Conservation (phyloP, 2,329 filamentous ascomycete genomes). For the Didymellaceae sp. region DNA sequence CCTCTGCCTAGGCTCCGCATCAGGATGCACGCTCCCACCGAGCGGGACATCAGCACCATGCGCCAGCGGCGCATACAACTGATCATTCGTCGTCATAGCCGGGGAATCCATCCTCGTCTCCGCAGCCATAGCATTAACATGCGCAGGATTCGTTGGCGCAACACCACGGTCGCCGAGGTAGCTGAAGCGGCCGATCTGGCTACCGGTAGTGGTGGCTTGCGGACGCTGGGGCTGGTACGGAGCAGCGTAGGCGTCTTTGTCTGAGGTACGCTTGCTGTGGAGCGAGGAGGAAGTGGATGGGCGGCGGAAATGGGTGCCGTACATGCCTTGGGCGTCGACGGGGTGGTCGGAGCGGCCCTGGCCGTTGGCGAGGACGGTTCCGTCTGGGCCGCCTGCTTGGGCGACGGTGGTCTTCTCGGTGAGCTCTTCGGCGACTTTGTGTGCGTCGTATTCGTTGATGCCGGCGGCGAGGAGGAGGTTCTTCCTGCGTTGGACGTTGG, state of each 20-base stretch:
- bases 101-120: conserved; percentile 20
- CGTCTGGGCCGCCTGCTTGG: conserved; percentile 14
- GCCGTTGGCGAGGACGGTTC: conserved; percentile 16
- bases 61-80: conserved; percentile 21
- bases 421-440: conserved; percentile 23
- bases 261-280: conserved; percentile 17
- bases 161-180: conserved; percentile 23
- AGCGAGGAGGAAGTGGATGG: conserved; percentile 2
- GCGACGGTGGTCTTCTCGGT: conserved; percentile 16
- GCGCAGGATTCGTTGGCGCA: conserved; percentile 5
- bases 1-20: conserved; percentile 14
- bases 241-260: conserved; percentile 1
- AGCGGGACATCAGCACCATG: conserved; percentile 22
- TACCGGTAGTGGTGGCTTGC: conserved; percentile 9
- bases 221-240: conserved; percentile 18
- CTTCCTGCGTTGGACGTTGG: conserved; percentile 18
- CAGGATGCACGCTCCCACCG: conserved; percentile 20
- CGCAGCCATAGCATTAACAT: conserved; percentile 4
- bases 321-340: conserved; percentile 13
- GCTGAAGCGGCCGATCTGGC: conserved; percentile 23
- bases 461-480: conserved; percentile 23
- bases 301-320: conserved; percentile 19
- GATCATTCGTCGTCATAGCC: conserved; percentile 23
- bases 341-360: conserved; percentile 13
- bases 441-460: conserved; percentile 26